Evolutionary conservation across 140 eudicot species (phyloP), one percentile per base, ranked within the genome.

Genomic region (Anethum foeniculum): DNA sequence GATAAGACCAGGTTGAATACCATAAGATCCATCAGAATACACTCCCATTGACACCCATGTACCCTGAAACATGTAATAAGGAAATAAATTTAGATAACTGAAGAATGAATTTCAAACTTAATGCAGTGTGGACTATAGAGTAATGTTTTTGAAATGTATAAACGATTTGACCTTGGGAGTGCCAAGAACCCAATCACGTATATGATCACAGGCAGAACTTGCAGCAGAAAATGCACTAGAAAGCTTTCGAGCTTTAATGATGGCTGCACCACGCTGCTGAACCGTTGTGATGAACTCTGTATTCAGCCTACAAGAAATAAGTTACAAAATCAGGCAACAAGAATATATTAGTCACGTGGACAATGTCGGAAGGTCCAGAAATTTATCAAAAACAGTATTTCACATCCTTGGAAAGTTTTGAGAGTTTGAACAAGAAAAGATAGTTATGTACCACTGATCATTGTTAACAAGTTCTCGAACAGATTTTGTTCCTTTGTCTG

Each of bases 1-100:
- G 34, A 93, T 88, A 27, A 93, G 77, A 21, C 98, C 98, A 25
- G 89, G 85, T 77, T 81, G 89, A 28, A 93, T 84, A 21, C 96
- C 96, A 64, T 93, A 93, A 13, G 96, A 93, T 23, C 97, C 98
- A 79, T 93, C 97, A 32, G 96, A 93, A 81, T 81, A 90, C 60
- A 93, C 98, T 64, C 98, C 98, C 97, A 93, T 93, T n/a, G 98
- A 93, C 51, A 90, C 97, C 98, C 97, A 93, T 46, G 90, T 90
- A 44, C 96, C 97, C 98, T 93, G 71, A 12, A 9, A 48, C 2
- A 80, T 71, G 77, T 28, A 21, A 4, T 39, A 1, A 32, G 21
- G 16, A 5, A 18, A 23, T 18, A 71, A 54, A 0, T 51, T 11
- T 1, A 23, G 27, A 27, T 9, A 30, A n/a, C 6, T 14, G 21